Base-by-base conservation (phyloP, 116 monocot species). In the Posidonia oceanica region DNA sequence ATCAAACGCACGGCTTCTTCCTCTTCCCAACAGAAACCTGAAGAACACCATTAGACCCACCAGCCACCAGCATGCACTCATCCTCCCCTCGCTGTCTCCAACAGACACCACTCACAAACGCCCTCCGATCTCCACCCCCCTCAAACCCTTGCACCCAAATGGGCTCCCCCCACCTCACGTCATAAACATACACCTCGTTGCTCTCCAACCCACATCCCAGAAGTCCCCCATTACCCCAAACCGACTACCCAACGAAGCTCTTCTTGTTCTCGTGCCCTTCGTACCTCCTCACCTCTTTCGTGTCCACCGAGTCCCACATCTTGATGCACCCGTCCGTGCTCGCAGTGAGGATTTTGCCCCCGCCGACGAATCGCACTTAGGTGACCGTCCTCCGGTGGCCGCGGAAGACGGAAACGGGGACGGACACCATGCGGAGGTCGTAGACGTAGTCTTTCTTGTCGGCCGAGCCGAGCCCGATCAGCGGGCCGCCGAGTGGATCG, bases 351-450 rank as follows among this genome's bases (percentile, higher is more conserved):
- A 83, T 63, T 51, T 73, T 29, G 39, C 80, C 84, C 3, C 51
- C 74, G 7, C 76, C 84, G 16, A 69, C 76, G 72, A 90, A 91
- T 39, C 88, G 59, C 37, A 91, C 88, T 56, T 94, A 94, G 23
- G 94, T 88, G n/a, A 94, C 94, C 37, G 91, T 75, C 67, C 80
- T 69, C 7, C n/a, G 11, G 73, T 94, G 94, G 39, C 91, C 88
- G 0, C 54, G 48, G n/a, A 90, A 66, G 39, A 69, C 67, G 41
- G 74, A 4, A 52, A 80, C 72, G n/a, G 88, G 83, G 11, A 76
- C 74, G 2, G 77, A 64, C 0, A 62, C 66, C 75, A 70, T 29
- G 41, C 94, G 74, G 21, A 84, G 51, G 73, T 94, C 94, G 79
- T 88, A 88, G n/a, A 94, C 79, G 61, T 82, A 90, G 4, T 82